phyloP scores from a whole-genome alignment of 1,139 yeast species.

The Pichia sp. region DNA sequence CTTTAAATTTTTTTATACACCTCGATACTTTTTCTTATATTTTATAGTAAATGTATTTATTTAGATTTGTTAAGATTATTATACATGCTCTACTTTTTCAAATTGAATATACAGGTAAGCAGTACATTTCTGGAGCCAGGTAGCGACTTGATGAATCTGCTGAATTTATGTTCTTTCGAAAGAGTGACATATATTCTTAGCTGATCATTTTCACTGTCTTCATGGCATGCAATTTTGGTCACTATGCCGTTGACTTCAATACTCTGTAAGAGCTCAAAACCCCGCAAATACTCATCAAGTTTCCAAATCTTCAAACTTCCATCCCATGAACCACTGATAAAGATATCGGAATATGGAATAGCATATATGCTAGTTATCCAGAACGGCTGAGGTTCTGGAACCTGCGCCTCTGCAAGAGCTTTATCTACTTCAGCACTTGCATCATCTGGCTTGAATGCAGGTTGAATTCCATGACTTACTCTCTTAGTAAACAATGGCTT shows the following conservation, averaged over 20 bases:
- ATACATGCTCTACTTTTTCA: constrained; percentile 2
- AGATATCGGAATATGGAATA: constrained; percentile 83
- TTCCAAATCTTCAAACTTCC: constrained; percentile 78
- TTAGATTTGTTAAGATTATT: background rate
- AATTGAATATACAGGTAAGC: constrained; percentile 40
- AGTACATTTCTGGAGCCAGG: constrained; percentile 48
- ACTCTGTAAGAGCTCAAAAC: constrained; percentile 52
- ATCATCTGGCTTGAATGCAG: constrained; percentile 40
- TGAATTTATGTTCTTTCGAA: constrained; percentile 81
- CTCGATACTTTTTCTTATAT: no score
- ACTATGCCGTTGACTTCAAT: constrained; percentile 68
- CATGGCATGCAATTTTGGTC: constrained; percentile 63
- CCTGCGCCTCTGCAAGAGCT: constrained; percentile 41
- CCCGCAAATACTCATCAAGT: constrained; percentile 58
- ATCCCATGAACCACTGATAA: constrained; percentile 83
- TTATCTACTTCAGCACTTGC: constrained; percentile 67
- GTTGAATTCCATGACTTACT: constrained; percentile 73
- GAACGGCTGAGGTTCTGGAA: constrained; percentile 72
- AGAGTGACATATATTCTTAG: constrained; percentile 61
- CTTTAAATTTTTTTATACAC: no score
- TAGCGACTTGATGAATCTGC: constrained; percentile 62
- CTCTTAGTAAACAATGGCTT: constrained; percentile 71
- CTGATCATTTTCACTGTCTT: constrained; percentile 37
- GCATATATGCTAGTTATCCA: constrained; percentile 82
- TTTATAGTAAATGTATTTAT: no score